Conservation (phyloP, 1,139 yeast genomes). For the Debaryomyces udenii region DNA sequence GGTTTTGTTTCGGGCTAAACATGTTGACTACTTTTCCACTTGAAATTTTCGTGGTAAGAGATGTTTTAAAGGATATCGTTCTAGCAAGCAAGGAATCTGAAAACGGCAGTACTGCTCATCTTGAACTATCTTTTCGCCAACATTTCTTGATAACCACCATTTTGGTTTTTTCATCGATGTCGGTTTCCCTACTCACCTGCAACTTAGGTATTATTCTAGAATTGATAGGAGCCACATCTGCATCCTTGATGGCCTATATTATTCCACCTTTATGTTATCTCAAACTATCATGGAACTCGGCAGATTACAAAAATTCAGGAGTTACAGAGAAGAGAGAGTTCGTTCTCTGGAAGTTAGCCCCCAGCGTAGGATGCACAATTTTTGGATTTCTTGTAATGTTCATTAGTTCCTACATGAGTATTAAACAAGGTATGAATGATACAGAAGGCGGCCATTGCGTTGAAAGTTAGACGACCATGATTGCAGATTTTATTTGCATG, state of each 20-base stretch:
- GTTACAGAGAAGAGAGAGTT: slow-evolving; percentile 30
- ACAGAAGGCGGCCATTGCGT: slow-evolving; percentile 40
- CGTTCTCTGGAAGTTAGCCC: slow-evolving; percentile 39
- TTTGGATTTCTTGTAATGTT: slow-evolving; percentile 82
- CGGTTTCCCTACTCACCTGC: slow-evolving; percentile 77
- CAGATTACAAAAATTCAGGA: slow-evolving; percentile 44
- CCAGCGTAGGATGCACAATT: slow-evolving; percentile 60
- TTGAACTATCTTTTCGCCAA: slow-evolving; percentile 46
- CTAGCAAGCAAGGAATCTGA: slow-evolving; percentile 25
- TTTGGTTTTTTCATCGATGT: slow-evolving; percentile 71
- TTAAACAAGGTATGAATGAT: slow-evolving; percentile 50
- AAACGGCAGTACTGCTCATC: slow-evolving; percentile 36
- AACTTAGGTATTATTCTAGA: slow-evolving; percentile 88
- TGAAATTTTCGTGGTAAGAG: slow-evolving; percentile 87
- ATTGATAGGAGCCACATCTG: slow-evolving; percentile 90
- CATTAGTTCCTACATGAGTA: slow-evolving; percentile 74
- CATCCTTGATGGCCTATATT: slow-evolving; percentile 89
- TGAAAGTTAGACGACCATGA: slow-evolving; percentile 25
- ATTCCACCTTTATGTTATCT: slow-evolving; percentile 85
- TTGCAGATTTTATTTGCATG: too few relatives aligned
- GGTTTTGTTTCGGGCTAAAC: slow-evolving; percentile 90
- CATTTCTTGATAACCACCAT: slow-evolving; percentile 72
- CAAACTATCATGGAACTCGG: slow-evolving; percentile 57
- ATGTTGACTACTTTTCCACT: slow-evolving; percentile 94
- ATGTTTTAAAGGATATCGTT: slow-evolving; percentile 72